These are phyloP conservation scores for Scedosporium boydii DNA, from an alignment of 2,329 filamentous ascomycete genomes.

Conservation along the genomic window DNA sequence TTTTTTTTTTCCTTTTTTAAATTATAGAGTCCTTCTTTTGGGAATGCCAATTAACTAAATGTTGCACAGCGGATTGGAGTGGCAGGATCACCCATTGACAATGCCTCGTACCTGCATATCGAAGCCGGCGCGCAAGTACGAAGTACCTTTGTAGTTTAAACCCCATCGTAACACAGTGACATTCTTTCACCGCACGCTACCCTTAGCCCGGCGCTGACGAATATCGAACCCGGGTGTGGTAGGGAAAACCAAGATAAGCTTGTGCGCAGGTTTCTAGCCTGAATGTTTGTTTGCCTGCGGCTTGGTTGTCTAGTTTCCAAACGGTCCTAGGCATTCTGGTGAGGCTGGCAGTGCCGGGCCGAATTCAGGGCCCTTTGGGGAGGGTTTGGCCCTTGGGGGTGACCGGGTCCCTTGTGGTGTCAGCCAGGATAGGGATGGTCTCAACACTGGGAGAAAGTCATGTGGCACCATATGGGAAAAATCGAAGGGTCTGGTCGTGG, in stretches of 20 bases:
- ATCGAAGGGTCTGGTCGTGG: background rate
- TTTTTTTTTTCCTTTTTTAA: no score
- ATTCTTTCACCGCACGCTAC: background rate
- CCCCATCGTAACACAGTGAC: background rate
- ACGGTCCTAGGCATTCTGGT: background rate
- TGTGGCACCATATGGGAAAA: background rate
- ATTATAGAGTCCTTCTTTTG: no score
- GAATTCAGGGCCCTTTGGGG: background rate
- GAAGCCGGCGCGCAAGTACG: background rate
- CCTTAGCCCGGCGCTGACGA: background rate
- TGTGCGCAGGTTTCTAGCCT: background rate
- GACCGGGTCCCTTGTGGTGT: background rate
- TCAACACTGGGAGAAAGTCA: background rate
- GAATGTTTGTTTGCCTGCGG: background rate
- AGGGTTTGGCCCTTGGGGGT: background rate
- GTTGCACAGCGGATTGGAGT: background rate
- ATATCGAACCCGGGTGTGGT: background rate
- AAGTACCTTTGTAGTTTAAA: background rate
- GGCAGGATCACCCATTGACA: background rate
- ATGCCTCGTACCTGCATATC: background rate
- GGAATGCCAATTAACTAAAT: background rate
- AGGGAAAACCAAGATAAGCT: background rate
- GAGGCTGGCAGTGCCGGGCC: constrained; percentile 4
- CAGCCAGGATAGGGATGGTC: background rate
- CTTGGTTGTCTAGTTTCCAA: background rate